Percentiles rank a stretch among this genome's conserved stretches.
These are phyloP conservation scores for Botrytis elliptica DNA, from an alignment of 2,329 filamentous ascomycete species.

Conservation along the genomic window DNA sequence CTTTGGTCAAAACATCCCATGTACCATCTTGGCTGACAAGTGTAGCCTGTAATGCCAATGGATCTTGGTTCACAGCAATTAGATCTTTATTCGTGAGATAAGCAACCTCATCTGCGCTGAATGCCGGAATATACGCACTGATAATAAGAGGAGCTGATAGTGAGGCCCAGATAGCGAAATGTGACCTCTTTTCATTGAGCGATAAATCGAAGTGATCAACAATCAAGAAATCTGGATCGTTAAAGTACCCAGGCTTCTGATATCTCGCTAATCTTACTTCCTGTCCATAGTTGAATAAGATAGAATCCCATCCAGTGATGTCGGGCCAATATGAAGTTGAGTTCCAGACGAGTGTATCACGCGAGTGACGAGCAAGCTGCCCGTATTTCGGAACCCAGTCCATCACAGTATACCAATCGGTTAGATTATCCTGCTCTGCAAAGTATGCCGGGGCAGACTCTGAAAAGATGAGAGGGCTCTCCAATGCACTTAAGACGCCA, in stretches of 20 bases:
- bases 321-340: slow-evolving; percentile 33
- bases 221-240: slow-evolving; percentile 36
- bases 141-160: slow-evolving; percentile 36
- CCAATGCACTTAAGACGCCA: slow-evolving; percentile 35
- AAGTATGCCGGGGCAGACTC: slow-evolving; percentile 50
- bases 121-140: slow-evolving; percentile 39
- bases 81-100: slow-evolving; percentile 42
- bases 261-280: slow-evolving; percentile 35
- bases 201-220: slow-evolving; percentile 35
- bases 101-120: slow-evolving; percentile 39
- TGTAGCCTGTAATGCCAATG: slow-evolving; percentile 41
- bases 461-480: slow-evolving; percentile 38
- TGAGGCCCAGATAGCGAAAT: slow-evolving; percentile 36
- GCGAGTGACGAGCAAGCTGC: slow-evolving; percentile 42
- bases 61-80: slow-evolving; percentile 34
- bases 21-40: slow-evolving; percentile 46
- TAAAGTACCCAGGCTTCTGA: slow-evolving; percentile 43
- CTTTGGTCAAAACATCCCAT: slow-evolving; percentile 49
- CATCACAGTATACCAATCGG: slow-evolving; percentile 47
- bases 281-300: slow-evolving; percentile 49
- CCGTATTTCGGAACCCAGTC: slow-evolving; percentile 44
- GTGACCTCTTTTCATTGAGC: slow-evolving; percentile 33
- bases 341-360: slow-evolving; percentile 36
- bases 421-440: slow-evolving; percentile 44
- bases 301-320: slow-evolving; percentile 45